phyloP scores from a whole-genome alignment of 169 alveolate genomes.

The Theileria parva region DNA sequence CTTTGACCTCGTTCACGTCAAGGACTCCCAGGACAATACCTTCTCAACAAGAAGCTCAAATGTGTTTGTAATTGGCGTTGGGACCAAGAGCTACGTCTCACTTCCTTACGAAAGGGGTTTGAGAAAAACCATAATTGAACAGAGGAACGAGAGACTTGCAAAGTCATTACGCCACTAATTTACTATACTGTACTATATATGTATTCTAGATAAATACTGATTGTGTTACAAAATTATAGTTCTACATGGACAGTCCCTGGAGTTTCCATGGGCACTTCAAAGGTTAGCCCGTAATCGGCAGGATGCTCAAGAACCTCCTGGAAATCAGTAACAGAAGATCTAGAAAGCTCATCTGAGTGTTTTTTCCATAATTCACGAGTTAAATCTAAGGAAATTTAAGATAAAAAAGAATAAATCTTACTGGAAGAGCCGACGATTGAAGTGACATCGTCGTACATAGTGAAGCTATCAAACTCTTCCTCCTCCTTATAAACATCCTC shows the following conservation, averaged over 20 bases:
- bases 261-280: neutral
- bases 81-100: slow-evolving; percentile 89
- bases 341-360: slow-evolving; percentile 69
- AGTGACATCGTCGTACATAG: slow-evolving; percentile 61
- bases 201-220: neutral
- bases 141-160: slow-evolving; percentile 83
- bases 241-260: slow-evolving; percentile 4
- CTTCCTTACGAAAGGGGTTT: slow-evolving; percentile 93
- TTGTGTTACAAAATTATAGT: neutral
- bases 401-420: slow-evolving; percentile 10
- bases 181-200: neutral
- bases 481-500: slow-evolving; percentile 70
- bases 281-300: slow-evolving; percentile 65
- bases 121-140: slow-evolving; percentile 86
- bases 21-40: slow-evolving; percentile 90
- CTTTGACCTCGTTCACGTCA: slow-evolving; percentile 94
- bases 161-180: slow-evolving; percentile 29
- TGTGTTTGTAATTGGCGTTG: slow-evolving; percentile 96
- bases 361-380: slow-evolving; percentile 70
- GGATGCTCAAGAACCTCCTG: slow-evolving; percentile 74
- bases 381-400: slow-evolving; percentile 14
- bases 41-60: slow-evolving; percentile 96
- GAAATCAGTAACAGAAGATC: slow-evolving; percentile 73
- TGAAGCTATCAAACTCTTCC: slow-evolving; percentile 54
- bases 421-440: slow-evolving; percentile 60